Conservation (phyloP, 108 stramenopile genomes). For the Poteriospumella lacustris region DNA sequence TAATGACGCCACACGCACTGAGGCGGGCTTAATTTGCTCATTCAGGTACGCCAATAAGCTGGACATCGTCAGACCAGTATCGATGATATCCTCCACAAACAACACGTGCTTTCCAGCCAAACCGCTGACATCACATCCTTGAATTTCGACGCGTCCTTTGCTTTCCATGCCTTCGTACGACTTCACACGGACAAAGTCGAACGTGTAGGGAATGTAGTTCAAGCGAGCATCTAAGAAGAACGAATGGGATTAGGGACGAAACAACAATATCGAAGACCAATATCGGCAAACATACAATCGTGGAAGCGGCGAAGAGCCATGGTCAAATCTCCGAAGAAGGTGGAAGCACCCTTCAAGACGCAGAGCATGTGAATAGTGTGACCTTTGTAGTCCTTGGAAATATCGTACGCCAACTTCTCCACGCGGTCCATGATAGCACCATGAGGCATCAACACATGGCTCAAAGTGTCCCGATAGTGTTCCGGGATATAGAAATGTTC, state of each 20-base stretch:
- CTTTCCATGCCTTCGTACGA: slow-evolving; percentile 46
- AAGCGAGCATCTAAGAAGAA: slow-evolving; percentile 12
- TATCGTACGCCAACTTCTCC: slow-evolving; percentile 46
- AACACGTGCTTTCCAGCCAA: slow-evolving; percentile 46
- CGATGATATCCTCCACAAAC: slow-evolving; percentile 52
- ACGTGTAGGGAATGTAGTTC: slow-evolving; percentile 31
- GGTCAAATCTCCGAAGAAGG: slow-evolving; percentile 46
- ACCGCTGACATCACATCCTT: slow-evolving; percentile 31
- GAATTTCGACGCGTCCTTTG: slow-evolving; percentile 45
- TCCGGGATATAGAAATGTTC: slow-evolving; percentile 25
- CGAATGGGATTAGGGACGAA: background rate
- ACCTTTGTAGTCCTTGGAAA: slow-evolving; percentile 37
- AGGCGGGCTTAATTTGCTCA: slow-evolving; percentile 15
- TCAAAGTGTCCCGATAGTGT: slow-evolving; percentile 39
- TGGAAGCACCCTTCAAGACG: slow-evolving; percentile 51
- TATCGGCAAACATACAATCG: background rate
- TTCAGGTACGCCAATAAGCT: slow-evolving; percentile 38
- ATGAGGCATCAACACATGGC: slow-evolving; percentile 43
- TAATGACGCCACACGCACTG: slow-evolving; percentile 41
- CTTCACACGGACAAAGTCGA: slow-evolving; percentile 49
- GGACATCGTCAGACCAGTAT: slow-evolving; percentile 54
- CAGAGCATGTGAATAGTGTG: slow-evolving; percentile 48
- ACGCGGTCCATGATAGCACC: slow-evolving; percentile 46
- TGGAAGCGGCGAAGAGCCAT: slow-evolving; percentile 40
- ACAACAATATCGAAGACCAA: background rate